Percentiles rank a stretch among this genome's conserved stretches.
phyloP scores from a whole-genome alignment of 2,329 filamentous ascomycete species.

The Myriosclerotinia duriaeana region DNA sequence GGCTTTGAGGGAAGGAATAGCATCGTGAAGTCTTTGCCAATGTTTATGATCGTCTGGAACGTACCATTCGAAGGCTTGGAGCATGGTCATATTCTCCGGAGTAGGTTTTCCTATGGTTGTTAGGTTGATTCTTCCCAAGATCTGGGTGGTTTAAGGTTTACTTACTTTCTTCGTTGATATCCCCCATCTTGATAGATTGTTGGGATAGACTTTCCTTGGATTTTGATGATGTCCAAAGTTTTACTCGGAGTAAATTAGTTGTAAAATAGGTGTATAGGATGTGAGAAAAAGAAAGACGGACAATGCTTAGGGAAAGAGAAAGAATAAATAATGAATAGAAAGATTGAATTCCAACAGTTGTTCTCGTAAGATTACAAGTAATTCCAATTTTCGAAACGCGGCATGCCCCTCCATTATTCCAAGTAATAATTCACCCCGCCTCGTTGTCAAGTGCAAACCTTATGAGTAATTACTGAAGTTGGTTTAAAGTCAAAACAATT shows the following conservation, averaged over 20 bases:
- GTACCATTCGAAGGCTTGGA: slow-evolving; percentile 75
- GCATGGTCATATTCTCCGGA: slow-evolving; percentile 55
- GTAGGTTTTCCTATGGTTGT: slow-evolving; percentile 36
- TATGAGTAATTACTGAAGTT: too few species aligned
- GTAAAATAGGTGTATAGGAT: not conserved
- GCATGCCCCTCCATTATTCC: slow-evolving; percentile 8
- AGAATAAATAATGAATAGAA: not conserved
- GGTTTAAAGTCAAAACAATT: not conserved
- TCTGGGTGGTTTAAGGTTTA: not conserved
- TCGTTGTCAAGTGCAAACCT: not conserved
- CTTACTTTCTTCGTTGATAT: slow-evolving; percentile 18
- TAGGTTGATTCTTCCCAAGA: not conserved
- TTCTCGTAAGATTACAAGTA: not conserved
- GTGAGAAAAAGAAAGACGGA: not conserved
- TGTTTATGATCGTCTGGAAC: slow-evolving; percentile 60
- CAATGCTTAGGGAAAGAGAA: not conserved
- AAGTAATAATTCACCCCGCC: slow-evolving; percentile 11
- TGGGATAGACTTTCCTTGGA: not conserved
- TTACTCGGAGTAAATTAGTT: not conserved
- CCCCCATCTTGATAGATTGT: slow-evolving; percentile 21
- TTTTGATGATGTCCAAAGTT: not conserved
- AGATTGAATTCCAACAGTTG: too few species aligned
- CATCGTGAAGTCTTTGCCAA: slow-evolving; percentile 56
- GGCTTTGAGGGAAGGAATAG: slow-evolving; percentile 54
- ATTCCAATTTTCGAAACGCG: not conserved